Percentiles rank a stretch among this genome's conserved stretches.
Conservation (phyloP, 768 basidiomycete species). For the Suillus cothurnatus region DNA sequence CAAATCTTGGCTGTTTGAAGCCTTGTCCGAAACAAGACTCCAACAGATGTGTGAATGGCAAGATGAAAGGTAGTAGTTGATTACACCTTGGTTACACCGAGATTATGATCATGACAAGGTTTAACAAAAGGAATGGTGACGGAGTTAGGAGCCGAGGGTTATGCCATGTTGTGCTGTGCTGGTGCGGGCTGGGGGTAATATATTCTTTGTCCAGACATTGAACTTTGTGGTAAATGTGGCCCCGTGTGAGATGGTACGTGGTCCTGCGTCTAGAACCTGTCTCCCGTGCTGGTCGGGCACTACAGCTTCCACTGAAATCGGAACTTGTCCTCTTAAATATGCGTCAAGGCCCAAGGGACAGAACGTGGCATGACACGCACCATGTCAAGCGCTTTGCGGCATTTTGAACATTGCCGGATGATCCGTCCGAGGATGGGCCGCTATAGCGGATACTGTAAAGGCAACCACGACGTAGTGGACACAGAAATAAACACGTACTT, state of each 20-base stretch:
- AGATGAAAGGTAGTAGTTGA: neutral
- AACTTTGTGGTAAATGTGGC: neutral
- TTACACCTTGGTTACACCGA: constrained; percentile 4
- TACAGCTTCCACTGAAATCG: neutral
- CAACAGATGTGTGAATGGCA: neutral
- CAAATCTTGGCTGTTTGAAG: neutral
- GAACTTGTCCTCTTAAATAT: neutral
- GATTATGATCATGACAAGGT: neutral
- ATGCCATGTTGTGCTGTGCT: neutral
- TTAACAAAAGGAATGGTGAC: neutral
- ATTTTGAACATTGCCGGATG: neutral
- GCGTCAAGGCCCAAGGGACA: neutral
- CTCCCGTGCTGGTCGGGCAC: neutral
- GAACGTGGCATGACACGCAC: neutral
- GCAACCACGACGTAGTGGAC: neutral
- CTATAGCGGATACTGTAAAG: neutral
- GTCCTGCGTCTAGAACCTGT: neutral
- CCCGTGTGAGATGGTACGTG: neutral
- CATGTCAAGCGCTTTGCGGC: neutral
- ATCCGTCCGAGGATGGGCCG: neutral
- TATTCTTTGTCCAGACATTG: neutral
- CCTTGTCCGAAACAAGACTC: neutral
- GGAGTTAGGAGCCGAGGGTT: neutral
- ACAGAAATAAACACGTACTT: neutral
- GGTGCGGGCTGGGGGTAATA: neutral